Base-by-base conservation (phyloP, 2,329 filamentous ascomycete genomes). In the Alternaria gansuensis region DNA sequence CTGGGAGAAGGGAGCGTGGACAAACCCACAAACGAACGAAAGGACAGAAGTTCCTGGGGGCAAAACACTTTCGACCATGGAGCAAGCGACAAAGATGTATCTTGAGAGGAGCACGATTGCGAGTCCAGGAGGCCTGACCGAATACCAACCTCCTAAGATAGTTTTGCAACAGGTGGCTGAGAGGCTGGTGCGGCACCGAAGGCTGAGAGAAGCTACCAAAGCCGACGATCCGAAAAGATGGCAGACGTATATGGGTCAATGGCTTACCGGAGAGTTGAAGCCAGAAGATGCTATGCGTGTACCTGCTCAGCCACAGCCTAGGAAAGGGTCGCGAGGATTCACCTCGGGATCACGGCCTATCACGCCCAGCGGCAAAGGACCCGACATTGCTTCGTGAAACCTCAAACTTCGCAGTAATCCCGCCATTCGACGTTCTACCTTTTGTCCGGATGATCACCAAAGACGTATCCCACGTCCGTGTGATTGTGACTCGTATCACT, bases 141-240 rank as follows among this genome's bases (percentile, higher is more conserved):
- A 77, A 26, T 83, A 83, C 60, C 79, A 79, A 14, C 76, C 79
- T 24, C 81, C 82, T 0, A 75, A 71, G 54, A 70, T 77, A 0
- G 80, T 82, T 69, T 68, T 83, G 13, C 65, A 73, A 54, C 82
- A 83, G 63, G 74, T 79, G 1, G 82, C 82, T 0, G 81, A 83
- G 67, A 80, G 81, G 56, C 68, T 83, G 3, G 81, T 83, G 0
- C 63, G 82, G 37, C 79, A 82, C 52, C 71, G 81, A 45, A 68
- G 81, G 24, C 71, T 80, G 17, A 69, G 81, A 50, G 81, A 82
- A 63, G 67, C 67, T 2, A 76, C 73, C 0, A 76, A 76, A 51
- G 45, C 64, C n/a, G 66, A 70, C 8, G 66, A 79, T 14, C 59
- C 64, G 9, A 68, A 49, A 54, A 66, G 77, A 23, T 79, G 77